Conservation (phyloP, 2,329 filamentous ascomycete genomes). For the Chrysoporthe austroafricana region DNA sequence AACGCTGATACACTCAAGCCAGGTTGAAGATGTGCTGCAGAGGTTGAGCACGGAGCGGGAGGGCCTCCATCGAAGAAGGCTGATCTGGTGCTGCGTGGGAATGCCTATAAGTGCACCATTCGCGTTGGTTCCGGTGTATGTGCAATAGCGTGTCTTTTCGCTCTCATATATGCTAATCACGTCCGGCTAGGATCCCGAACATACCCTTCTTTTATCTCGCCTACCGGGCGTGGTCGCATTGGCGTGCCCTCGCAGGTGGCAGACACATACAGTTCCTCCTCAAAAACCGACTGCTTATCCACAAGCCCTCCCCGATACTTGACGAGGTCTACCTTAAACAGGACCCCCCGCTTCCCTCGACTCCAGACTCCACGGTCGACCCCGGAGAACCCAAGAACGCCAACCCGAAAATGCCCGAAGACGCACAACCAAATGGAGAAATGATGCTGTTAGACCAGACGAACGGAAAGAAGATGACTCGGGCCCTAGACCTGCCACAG, state of each 20-base stretch:
- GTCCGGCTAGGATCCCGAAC: slow-evolving; percentile 73
- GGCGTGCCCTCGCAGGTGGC: slow-evolving; percentile 82
- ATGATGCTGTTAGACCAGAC: slow-evolving; percentile 45
- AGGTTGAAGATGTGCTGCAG: slow-evolving; percentile 67
- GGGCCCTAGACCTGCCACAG: slow-evolving; percentile 68
- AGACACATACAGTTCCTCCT: slow-evolving; percentile 83
- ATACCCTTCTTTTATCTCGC: slow-evolving; percentile 95
- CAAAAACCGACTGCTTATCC: slow-evolving; percentile 69
- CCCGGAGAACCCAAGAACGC: slow-evolving; percentile 31
- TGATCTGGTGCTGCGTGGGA: slow-evolving; percentile 80
- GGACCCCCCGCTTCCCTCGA: slow-evolving; percentile 33
- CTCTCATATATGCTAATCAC: slow-evolving; percentile 24
- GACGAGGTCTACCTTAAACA: slow-evolving; percentile 69
- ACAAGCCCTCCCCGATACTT: slow-evolving; percentile 68
- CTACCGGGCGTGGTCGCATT: slow-evolving; percentile 91
- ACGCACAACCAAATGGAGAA: slow-evolving; percentile 41
- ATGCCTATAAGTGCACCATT: slow-evolving; percentile 86
- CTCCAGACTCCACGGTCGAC: slow-evolving; percentile 34
- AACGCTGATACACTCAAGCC: slow-evolving; percentile 66
- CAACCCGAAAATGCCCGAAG: slow-evolving; percentile 30
- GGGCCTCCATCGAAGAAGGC: slow-evolving; percentile 71
- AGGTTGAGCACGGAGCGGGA: slow-evolving; percentile 80
- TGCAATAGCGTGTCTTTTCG: slow-evolving; percentile 30
- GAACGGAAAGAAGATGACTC: slow-evolving; percentile 39
- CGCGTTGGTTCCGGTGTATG: slow-evolving; percentile 83